Conservation (phyloP, 2,329 filamentous ascomycete species). For the Drechslerella dactyloides region DNA sequence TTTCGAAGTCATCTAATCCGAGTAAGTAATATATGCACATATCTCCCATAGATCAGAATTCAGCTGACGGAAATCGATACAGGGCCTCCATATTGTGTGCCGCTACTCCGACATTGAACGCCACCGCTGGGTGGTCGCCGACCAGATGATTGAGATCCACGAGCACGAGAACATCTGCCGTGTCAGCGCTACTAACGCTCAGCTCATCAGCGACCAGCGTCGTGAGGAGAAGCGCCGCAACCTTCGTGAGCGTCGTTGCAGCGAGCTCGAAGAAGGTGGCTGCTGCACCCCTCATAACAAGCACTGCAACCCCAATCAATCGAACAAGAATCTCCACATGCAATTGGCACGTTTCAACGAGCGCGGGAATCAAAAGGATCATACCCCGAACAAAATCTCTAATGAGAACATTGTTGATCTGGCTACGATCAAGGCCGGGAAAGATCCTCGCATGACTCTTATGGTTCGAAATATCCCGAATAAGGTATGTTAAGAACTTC, state of each 20-base stretch:
- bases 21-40: conserved; percentile 3
- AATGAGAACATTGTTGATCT: conserved; percentile 61
- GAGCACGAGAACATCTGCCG: conserved; percentile 69
- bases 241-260: conserved; percentile 55
- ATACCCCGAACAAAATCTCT: conserved; percentile 74
- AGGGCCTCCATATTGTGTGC: conserved; percentile 56
- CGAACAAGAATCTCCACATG: too few relatives aligned
- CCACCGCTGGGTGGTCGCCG: conserved; percentile 51
- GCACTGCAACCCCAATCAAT: too few relatives aligned
- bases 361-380: too few relatives aligned
- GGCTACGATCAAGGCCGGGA: conserved; percentile 21
- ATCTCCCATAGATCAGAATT: conserved; percentile 23
- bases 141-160: conserved; percentile 58
- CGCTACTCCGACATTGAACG: conserved; percentile 50
- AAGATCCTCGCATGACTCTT: conserved; percentile 58
- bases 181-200: conserved; percentile 61
- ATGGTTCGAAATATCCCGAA: conserved; percentile 96
- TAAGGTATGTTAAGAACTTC: conserved; percentile 68
- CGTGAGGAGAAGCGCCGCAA: conserved; percentile 54
- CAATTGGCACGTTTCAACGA: too few relatives aligned
- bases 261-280: too few relatives aligned
- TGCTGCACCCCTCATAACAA: too few relatives aligned
- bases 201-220: conserved; percentile 59
- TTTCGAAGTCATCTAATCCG: background rate
- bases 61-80: conserved; percentile 55